Base-by-base conservation (phyloP, 1,284 basidiomycete species). In the Rhodotorula sp. region DNA sequence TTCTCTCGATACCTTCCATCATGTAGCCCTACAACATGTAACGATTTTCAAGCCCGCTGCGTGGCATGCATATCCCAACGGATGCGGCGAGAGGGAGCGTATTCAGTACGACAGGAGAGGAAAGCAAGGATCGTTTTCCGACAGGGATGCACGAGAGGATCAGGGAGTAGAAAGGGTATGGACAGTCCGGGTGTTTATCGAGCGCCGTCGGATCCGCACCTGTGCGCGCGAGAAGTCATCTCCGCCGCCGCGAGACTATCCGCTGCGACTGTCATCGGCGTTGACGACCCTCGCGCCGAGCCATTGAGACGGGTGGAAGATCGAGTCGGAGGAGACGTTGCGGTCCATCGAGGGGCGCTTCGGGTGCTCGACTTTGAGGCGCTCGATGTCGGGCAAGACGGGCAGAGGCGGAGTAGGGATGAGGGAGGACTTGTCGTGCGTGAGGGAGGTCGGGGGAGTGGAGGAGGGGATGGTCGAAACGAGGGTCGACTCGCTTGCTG, bases 261-360 rank as follows among this genome's bases (percentile, higher is more conserved):
- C 47, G 47, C 40, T 44, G 13, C 40, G 40, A 44, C 40, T 44
- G 31, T 55, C 52, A 31, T 70, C 68, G 20, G 55, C 68, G 31
- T 72, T 72, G 34, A 59, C 71, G 30, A 72, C 56, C 20, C 56
- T 34, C 3, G 71, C 71, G 18, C 71, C 71, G n/a, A 72, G 59
- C 52, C 60, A 72, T 44, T 72, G 71, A 2, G 48, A 47, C 26
- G 68, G 68, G 0, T 40, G 62, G 44, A 65, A 50, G 52, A 72
- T 59, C 30, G 61, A 64, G 7, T 69, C 68, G 37, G 62, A 56
- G 26, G 59, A 63, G 26, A 53, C 57, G 9, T 53, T 50, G 22
- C 69, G 61, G 26, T 52, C 62, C 6, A 67, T 22, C 15, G 28
- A 26, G 0, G 69, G 69, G 2, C 69, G 59, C 20, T 58, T 50